Evolutionary conservation across 2,329 filamentous ascomycete genomes (phyloP).

Genomic region (Aquanectria penicillioides): DNA sequence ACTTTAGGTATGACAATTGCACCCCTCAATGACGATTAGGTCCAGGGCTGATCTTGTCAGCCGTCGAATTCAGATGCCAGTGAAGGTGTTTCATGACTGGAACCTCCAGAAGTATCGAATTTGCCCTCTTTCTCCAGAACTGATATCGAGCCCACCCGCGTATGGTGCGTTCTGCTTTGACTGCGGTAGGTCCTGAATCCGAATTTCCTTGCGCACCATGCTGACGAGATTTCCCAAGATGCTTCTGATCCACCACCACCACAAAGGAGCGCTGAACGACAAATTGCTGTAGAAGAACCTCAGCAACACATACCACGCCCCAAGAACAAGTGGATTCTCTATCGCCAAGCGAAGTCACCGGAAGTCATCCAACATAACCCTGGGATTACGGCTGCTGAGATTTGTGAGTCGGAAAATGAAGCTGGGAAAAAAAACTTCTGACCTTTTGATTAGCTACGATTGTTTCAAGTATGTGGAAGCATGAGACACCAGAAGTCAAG

Average conservation of each 20-base stretch:
- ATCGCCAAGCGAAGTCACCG: conserved; percentile 42
- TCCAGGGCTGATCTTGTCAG: conserved; percentile 23
- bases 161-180: conserved; percentile 34
- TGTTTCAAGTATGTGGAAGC: conserved; percentile 43
- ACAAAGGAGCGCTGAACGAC: background rate
- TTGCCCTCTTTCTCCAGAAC: conserved; percentile 34
- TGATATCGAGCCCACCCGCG: conserved; percentile 12
- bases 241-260: background rate
- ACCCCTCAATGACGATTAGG: background rate
- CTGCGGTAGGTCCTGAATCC: conserved; percentile 28
- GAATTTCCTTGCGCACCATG: background rate
- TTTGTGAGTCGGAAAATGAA: conserved; percentile 41
- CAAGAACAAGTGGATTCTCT: conserved; percentile 48
- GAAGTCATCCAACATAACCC: conserved; percentile 37
- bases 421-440: background rate
- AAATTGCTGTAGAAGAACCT: background rate
- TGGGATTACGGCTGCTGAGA: conserved; percentile 40
- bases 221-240: background rate
- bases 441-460: conserved; percentile 37
- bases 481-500: conserved; percentile 36
- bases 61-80: conserved; percentile 37
- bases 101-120: conserved; percentile 38
- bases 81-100: conserved; percentile 39
- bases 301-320: conserved; percentile 35
- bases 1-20: conserved; percentile 37